These are phyloP conservation scores for Ganoderma meredithae DNA, from an alignment of 1,284 basidiomycete species.

Conservation along the genomic window DNA sequence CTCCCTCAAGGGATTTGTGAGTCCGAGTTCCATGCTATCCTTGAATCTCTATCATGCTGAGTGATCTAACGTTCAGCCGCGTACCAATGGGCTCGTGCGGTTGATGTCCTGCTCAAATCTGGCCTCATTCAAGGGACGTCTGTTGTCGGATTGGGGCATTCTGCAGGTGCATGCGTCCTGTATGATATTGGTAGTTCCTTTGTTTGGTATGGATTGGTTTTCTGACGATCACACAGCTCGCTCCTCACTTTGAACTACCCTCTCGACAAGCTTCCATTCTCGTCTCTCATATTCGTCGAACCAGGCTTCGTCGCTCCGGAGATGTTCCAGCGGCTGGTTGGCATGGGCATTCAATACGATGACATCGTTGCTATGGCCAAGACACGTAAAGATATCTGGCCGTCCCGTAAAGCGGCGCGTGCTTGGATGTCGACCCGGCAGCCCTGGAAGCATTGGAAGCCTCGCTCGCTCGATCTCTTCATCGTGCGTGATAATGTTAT, in stretches of 20 bases:
- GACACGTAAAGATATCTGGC: conserved; percentile 31
- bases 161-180: conserved; percentile 14
- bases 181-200: not conserved
- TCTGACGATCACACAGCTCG: conserved; percentile 2
- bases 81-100: conserved; percentile 11
- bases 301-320: conserved; percentile 16
- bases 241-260: conserved; percentile 9
- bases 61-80: not conserved
- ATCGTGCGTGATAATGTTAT: not conserved
- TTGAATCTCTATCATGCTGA: not conserved
- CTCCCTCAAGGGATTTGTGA: conserved; percentile 11
- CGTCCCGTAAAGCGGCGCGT: conserved; percentile 22
- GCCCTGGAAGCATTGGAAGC: conserved; percentile 33
- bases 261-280: conserved; percentile 12
- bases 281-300: conserved; percentile 23
- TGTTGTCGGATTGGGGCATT: conserved; percentile 21
- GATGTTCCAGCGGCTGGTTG: no score
- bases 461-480: conserved; percentile 23
- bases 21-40: not conserved
- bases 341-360: no score
- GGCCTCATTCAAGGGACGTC: conserved; percentile 12
- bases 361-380: conserved; percentile 1
- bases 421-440: conserved; percentile 24
- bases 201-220: not conserved
- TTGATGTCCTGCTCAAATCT: conserved; percentile 17